Percentiles rank a stretch among this genome's conserved stretches.
Conservation (phyloP, 1,139 yeast species). For the Hansenula sp. region DNA sequence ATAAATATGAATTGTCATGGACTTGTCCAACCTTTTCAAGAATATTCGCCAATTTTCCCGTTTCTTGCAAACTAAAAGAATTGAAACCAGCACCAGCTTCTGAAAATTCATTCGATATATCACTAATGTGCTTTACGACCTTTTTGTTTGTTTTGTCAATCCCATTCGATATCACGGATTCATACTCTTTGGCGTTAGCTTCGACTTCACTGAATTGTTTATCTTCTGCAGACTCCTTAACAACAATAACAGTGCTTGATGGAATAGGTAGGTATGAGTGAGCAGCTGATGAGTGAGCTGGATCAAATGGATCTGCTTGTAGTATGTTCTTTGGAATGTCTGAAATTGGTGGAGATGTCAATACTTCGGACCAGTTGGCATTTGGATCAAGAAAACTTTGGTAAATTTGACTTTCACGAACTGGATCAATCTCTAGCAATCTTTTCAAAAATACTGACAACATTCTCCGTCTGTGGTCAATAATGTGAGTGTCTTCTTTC, state of each 20-base stretch:
- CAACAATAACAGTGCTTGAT: conserved; percentile 31
- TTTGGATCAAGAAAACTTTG: conserved; percentile 79
- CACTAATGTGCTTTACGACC: conserved; percentile 58
- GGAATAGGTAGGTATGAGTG: conserved; percentile 64
- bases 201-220: conserved; percentile 40
- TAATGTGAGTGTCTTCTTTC: conserved; percentile 39
- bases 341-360: conserved; percentile 47
- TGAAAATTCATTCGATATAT: conserved; percentile 53
- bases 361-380: conserved; percentile 62
- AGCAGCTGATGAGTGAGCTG: conserved; percentile 40
- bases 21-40: conserved; percentile 77
- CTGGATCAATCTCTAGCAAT: conserved; percentile 53
- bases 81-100: conserved; percentile 35
- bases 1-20: conserved; percentile 65
- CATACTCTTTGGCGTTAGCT: conserved; percentile 46
- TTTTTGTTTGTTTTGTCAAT: conserved; percentile 66
- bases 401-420: conserved; percentile 57
- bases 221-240: conserved; percentile 25
- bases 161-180: conserved; percentile 43
- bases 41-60: conserved; percentile 36
- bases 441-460: conserved; percentile 71
- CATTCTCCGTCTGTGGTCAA: conserved; percentile 66
- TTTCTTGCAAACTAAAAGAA: conserved; percentile 62
- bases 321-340: conserved; percentile 44
- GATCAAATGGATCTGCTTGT: conserved; percentile 45